Evolutionary conservation across 768 basidiomycete genomes (phyloP).

Genomic region (Terana coerulea): DNA sequence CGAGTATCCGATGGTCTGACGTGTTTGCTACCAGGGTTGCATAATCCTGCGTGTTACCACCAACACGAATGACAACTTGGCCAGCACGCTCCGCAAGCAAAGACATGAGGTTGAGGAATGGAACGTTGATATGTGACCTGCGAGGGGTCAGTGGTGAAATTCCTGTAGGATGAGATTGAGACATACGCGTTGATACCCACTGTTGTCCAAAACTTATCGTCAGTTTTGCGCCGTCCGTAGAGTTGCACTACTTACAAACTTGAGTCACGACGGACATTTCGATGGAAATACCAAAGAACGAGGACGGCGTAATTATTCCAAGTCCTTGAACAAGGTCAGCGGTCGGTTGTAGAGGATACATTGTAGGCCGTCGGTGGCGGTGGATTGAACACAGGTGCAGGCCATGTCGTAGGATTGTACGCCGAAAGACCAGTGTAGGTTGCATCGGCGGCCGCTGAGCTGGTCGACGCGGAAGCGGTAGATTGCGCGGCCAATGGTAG

Average conservation of each 20-base stretch:
- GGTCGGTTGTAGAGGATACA: slow-evolving; percentile 23
- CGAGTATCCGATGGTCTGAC: slow-evolving; percentile 16
- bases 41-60: slow-evolving; percentile 53
- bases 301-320: slow-evolving; percentile 43
- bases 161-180: background rate
- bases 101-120: slow-evolving; percentile 49
- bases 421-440: slow-evolving; percentile 30
- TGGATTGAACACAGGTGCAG: no score
- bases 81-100: slow-evolving; percentile 42
- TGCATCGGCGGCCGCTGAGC: slow-evolving; percentile 17
- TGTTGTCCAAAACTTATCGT: background rate
- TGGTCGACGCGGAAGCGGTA: slow-evolving; percentile 20
- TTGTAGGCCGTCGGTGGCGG: slow-evolving; percentile 23
- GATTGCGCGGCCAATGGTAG: slow-evolving; percentile 7
- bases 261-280: slow-evolving; percentile 71
- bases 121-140: slow-evolving; percentile 22
- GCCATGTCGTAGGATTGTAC: slow-evolving; percentile 24
- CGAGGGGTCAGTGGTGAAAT: background rate
- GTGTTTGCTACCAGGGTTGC: slow-evolving; percentile 23
- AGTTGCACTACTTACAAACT: slow-evolving; percentile 47
- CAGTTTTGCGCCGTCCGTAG: no score
- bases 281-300: slow-evolving; percentile 72
- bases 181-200: slow-evolving; percentile 15
- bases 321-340: slow-evolving; percentile 26
- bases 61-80: slow-evolving; percentile 35